Base-by-base conservation (phyloP, 768 basidiomycete species). In the Leccinum broughii region DNA sequence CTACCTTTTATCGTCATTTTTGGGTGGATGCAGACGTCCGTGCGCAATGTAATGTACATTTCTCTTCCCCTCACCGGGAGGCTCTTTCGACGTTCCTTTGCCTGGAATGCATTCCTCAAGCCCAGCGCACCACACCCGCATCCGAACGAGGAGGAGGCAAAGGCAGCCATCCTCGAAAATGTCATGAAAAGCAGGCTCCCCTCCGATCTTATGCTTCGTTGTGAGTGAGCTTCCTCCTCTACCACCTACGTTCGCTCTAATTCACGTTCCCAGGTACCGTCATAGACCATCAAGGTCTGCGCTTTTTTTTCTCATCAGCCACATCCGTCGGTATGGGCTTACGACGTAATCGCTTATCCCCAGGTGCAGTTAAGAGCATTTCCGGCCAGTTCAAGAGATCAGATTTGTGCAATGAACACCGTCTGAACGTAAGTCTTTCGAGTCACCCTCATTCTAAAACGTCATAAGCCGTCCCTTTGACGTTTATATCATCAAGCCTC, bases 311-410 rank as follows among this genome's bases (percentile, higher is more conserved):
- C 62, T 46, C 63, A 51, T 51, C 54, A 34, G 53, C 48, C 63
- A 58, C 49, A 15, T 39, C 28, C 26, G 52, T 35, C 61, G 6
- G 5, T 55, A 56, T 51, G 56, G 56, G 55, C 59, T 62, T 57
- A 65, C 62, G 34, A 72, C 70, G 70, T 71, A 70, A 75, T 73
- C 59, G 60, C 64, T 32, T 61, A 58, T 65, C 69, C 63, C 24
- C 68, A 93, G 92, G 93, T 51, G 86, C 85, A 68, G 92, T 95
- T 59, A 90, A 90, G 76, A 92, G 87, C 37, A 92, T 92, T 48
- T 92, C 90, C 13, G 92, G 92, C 6, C 88, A 90, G 68, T 95
- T 96, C 77, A 95, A 90, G 71, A 93, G 90, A 76, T 86, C 92
- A 37, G 92, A 95, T 69, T 81, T 98, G 54, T 93, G 93, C 75